Evolutionary conservation across 1,139 yeast species (phyloP).

Genomic region (Taphrina flavorubra): DNA sequence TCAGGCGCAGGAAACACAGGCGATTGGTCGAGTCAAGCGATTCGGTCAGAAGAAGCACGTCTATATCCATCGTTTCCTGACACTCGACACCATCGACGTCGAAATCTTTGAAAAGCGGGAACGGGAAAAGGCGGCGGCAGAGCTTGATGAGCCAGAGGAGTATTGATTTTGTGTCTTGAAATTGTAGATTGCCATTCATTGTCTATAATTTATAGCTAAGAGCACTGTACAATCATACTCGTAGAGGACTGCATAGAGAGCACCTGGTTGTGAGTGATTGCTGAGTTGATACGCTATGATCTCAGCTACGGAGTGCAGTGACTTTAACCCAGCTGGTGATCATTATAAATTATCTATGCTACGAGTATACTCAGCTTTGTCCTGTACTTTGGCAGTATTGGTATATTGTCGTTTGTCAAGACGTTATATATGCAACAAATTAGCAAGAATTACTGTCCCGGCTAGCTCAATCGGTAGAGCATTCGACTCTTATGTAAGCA

Average conservation of each 20-base stretch:
- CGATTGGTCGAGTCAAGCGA: slow-evolving; percentile 42
- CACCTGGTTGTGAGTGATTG: too few species aligned
- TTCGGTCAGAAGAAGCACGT: slow-evolving; percentile 41
- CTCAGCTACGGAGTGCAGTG: too few species aligned
- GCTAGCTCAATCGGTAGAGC: slow-evolving; percentile 43
- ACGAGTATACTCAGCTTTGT: too few species aligned
- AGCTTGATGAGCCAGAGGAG: slow-evolving; percentile 7
- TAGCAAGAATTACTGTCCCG: slow-evolving; percentile 18
- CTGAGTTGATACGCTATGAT: too few species aligned
- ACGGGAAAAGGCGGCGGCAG: slow-evolving; percentile 1
- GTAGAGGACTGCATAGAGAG: too few species aligned
- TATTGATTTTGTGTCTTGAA: not conserved
- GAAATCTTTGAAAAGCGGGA: slow-evolving; percentile 33
- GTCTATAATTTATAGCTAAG: not conserved
- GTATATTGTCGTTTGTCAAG: too few species aligned
- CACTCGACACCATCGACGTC: slow-evolving; percentile 39
- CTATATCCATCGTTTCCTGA: slow-evolving; percentile 40
- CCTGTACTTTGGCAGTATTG: too few species aligned
- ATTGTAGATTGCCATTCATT: not conserved
- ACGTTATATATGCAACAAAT: too few species aligned
- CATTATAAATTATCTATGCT: too few species aligned
- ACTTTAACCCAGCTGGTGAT: too few species aligned
- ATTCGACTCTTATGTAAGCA: slow-evolving; percentile 38
- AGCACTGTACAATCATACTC: too few species aligned
- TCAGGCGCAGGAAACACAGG: slow-evolving; percentile 41